These are phyloP conservation scores for Trametes hirsuta DNA, from an alignment of 1,284 basidiomycete species.

Conservation along the genomic window DNA sequence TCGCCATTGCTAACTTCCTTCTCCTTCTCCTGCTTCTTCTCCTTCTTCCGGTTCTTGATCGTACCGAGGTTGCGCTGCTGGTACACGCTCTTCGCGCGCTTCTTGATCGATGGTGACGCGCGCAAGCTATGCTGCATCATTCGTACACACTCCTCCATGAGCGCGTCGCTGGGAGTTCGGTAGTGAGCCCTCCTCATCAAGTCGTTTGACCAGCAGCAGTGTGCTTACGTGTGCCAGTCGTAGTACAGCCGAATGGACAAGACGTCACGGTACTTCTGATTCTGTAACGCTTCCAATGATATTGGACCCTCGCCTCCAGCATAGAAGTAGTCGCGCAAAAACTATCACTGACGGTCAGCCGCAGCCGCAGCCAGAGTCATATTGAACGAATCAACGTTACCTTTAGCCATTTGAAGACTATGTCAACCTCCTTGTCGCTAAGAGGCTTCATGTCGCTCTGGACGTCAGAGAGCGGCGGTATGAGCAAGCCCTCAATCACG, in stretches of 20 bases:
- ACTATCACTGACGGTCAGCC: slow-evolving; percentile 48
- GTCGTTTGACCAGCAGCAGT: slow-evolving; percentile 1
- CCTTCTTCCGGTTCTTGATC: slow-evolving; percentile 92
- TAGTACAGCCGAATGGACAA: slow-evolving; percentile 91
- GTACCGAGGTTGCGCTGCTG: slow-evolving; percentile 93
- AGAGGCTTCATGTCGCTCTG: slow-evolving; percentile 90
- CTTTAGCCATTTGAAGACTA: slow-evolving; percentile 98
- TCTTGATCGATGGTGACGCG: slow-evolving; percentile 76
- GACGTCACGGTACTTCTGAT: slow-evolving; percentile 94
- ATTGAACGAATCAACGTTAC: slow-evolving; percentile 42
- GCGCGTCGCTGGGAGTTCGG: slow-evolving; percentile 62
- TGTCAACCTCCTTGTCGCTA: slow-evolving; percentile 94
- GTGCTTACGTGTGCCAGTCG: slow-evolving; percentile 84
- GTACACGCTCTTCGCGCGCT: slow-evolving; percentile 90
- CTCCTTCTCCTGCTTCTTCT: slow-evolving; percentile 76
- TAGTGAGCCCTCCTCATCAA: neutral
- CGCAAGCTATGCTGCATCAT: slow-evolving; percentile 87
- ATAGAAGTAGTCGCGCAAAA: slow-evolving; percentile 94
- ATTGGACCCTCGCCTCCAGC: slow-evolving; percentile 92
- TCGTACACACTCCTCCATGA: slow-evolving; percentile 96
- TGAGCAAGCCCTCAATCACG: slow-evolving; percentile 87
- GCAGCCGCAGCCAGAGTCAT: neutral
- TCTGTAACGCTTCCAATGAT: slow-evolving; percentile 88
- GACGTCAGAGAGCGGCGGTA: slow-evolving; percentile 91
- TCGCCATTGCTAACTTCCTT: slow-evolving; percentile 76